Base-by-base conservation (phyloP, 352 stramenopile genomes). In the Peronospora farinosa region DNA sequence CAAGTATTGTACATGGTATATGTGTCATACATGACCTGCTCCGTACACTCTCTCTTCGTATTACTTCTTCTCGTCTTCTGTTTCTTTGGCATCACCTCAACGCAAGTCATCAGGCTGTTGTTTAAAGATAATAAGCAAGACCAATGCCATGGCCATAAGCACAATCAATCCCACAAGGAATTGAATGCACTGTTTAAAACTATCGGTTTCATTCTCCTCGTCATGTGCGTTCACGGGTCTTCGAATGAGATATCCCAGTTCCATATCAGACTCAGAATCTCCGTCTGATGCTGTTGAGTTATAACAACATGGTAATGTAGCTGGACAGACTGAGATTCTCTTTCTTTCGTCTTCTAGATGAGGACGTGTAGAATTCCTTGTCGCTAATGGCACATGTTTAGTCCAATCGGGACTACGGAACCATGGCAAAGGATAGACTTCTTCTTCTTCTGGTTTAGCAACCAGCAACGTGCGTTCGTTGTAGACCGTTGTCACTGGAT, bases 361-460 rank as follows among this genome's bases (percentile, higher is more conserved):
- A 19, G 37, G 46, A 3, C 37, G 37, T 37, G 27, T 40, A 2
- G 39, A 21, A 31, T 45, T 58, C 42, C 51, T 62, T 13, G 30
- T 28, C 5, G 42, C 19, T 2, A 48, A 47, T 2, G 61, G 40
- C 23, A 67, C 60, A 11, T 50, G 57, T 27, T 61, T 63, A 2
- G 64, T 60, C 73, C 66, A 80, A 50, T 87, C 73, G 40, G 79
- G 79, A 31, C 74, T 87, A 35, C 69, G 71, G 62, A 88, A 91
- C 79, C 79, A 91, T 47, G 79, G 79, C 54, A 91, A 60, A 23
- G 79, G 79, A 40, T 88, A 63, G 15, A 88, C 54, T 40, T 87
- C 79, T 46, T 87, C 79, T 46, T 91, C 74, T 42, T 76, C 65
- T 1, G 65, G 57, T 52, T 71, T 79, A 48, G 62, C 25, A 28